A percentile compares a stretch with the other conserved stretches of the same genome.
Evolutionary conservation across 1,139 yeast species (phyloP).

Genomic region (Magnusiomyces magnusii): DNA sequence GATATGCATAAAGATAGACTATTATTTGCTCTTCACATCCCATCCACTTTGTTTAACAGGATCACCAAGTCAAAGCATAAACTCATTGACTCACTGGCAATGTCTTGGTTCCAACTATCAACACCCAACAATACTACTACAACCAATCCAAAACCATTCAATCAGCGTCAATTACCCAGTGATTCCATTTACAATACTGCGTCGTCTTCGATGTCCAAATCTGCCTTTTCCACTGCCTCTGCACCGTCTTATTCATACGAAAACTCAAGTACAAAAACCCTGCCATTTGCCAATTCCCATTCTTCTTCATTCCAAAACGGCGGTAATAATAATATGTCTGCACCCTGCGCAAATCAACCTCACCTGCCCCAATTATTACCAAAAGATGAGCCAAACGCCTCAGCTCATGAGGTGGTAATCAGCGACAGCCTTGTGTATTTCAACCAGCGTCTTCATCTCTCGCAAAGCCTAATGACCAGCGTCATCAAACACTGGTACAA

Average conservation of each 20-base stretch:
- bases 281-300: neutral
- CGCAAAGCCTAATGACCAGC: neutral
- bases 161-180: neutral
- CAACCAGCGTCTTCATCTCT: neutral
- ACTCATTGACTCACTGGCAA: conserved; percentile 5
- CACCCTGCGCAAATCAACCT: neutral
- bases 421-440: neutral
- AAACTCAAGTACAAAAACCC: neutral
- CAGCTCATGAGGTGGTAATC: neutral
- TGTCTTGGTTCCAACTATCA: conserved; percentile 1
- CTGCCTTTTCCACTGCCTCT: neutral
- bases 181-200: neutral
- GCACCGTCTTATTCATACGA: neutral
- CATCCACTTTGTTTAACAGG: neutral
- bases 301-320: neutral
- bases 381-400: neutral
- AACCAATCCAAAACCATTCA: neutral
- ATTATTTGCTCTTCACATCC: conserved; percentile 3
- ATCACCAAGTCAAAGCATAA: conserved; percentile 2
- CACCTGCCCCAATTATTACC: neutral
- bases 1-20: conserved; percentile 4
- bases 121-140: neutral
- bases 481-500: conserved; percentile 5
- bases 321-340: neutral
- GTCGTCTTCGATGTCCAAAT: neutral